These are phyloP conservation scores for Endocalyx cinctus DNA, from an alignment of 2,329 filamentous ascomycete genomes.

Conservation along the genomic window DNA sequence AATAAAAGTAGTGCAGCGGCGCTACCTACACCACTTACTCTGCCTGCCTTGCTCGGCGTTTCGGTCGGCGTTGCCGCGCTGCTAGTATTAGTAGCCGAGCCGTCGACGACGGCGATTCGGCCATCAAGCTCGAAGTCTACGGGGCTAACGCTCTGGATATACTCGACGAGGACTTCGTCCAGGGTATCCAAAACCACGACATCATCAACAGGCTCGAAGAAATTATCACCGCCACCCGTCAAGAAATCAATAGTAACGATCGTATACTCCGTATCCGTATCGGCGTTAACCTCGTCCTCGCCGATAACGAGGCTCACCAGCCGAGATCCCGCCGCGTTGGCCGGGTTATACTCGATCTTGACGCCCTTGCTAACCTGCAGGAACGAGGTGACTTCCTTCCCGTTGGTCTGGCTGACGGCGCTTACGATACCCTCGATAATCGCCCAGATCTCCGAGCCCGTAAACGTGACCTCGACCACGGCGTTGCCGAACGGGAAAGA, in stretches of 20 bases:
- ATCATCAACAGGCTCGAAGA: slow-evolving; percentile 35
- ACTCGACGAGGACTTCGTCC: slow-evolving; percentile 44
- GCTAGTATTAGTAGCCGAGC: slow-evolving; percentile 4
- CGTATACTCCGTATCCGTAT: slow-evolving; percentile 44
- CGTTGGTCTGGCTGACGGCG: slow-evolving; percentile 50
- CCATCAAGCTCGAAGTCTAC: slow-evolving; percentile 46
- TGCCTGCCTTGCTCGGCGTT: slow-evolving; percentile 1
- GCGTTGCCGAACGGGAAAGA: slow-evolving; percentile 64
- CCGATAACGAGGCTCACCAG: slow-evolving; percentile 50
- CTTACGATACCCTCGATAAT: slow-evolving; percentile 57
- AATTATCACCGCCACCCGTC: slow-evolving; percentile 59
- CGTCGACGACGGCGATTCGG: slow-evolving; percentile 33
- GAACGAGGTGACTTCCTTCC: slow-evolving; percentile 49
- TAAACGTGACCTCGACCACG: slow-evolving; percentile 52
- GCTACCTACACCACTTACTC: background rate
- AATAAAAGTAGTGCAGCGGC: background rate
- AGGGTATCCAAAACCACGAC: slow-evolving; percentile 43
- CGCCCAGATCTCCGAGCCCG: slow-evolving; percentile 50
- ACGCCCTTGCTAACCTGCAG: slow-evolving; percentile 57
- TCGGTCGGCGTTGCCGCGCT: slow-evolving; percentile 5
- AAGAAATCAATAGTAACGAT: slow-evolving; percentile 61
- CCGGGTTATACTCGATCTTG: slow-evolving; percentile 52
- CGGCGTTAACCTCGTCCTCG: slow-evolving; percentile 42
- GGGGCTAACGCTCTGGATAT: slow-evolving; percentile 45
- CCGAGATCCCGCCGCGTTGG: slow-evolving; percentile 41